These are phyloP conservation scores for Citrus sinensis DNA, from an alignment of 345 rosid genomes.

Conservation along the genomic window DNA sequence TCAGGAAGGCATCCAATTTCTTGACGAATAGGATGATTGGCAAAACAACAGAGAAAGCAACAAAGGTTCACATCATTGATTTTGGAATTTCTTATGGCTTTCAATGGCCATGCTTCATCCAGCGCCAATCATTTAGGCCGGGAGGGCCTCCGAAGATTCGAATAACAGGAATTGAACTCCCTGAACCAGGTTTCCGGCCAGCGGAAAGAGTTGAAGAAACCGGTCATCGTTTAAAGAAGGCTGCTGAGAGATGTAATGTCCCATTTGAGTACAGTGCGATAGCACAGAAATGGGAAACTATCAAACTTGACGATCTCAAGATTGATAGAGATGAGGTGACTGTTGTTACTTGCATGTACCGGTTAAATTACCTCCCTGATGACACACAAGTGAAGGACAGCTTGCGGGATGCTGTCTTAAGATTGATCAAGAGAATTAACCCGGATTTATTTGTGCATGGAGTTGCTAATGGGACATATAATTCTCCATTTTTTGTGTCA, in stretches of 20 bases:
- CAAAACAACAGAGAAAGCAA: slow-evolving; percentile 31
- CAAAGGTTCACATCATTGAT: slow-evolving; percentile 47
- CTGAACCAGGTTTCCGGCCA: slow-evolving; percentile 53
- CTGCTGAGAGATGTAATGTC: slow-evolving; percentile 38
- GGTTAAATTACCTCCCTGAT: slow-evolving; percentile 44
- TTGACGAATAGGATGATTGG: slow-evolving; percentile 34
- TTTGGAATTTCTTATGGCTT: slow-evolving; percentile 55
- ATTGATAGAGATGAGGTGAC: slow-evolving; percentile 36
- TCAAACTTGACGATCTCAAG: slow-evolving; percentile 45
- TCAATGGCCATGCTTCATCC: slow-evolving; percentile 63
- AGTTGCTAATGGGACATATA: slow-evolving; percentile 39
- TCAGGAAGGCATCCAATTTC: slow-evolving; percentile 33
- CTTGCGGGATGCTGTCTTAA: slow-evolving; percentile 45
- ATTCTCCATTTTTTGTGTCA: slow-evolving; percentile 47
- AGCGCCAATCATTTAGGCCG: slow-evolving; percentile 39
- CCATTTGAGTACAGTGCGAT: slow-evolving; percentile 52
- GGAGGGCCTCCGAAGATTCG: slow-evolving; percentile 58
- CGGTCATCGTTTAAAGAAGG: slow-evolving; percentile 41
- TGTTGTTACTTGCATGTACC: slow-evolving; percentile 35
- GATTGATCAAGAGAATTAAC: slow-evolving; percentile 39
- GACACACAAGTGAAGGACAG: slow-evolving; percentile 42
- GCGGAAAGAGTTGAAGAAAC: slow-evolving; percentile 52
- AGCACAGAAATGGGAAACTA: slow-evolving; percentile 57
- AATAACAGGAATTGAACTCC: slow-evolving; percentile 54
- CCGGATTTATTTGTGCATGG: slow-evolving; percentile 44